Percentiles rank a stretch among this genome's conserved stretches.
These are phyloP conservation scores for Sedum album DNA, from an alignment of 164 flowering plant genomes.

Conservation along the genomic window DNA sequence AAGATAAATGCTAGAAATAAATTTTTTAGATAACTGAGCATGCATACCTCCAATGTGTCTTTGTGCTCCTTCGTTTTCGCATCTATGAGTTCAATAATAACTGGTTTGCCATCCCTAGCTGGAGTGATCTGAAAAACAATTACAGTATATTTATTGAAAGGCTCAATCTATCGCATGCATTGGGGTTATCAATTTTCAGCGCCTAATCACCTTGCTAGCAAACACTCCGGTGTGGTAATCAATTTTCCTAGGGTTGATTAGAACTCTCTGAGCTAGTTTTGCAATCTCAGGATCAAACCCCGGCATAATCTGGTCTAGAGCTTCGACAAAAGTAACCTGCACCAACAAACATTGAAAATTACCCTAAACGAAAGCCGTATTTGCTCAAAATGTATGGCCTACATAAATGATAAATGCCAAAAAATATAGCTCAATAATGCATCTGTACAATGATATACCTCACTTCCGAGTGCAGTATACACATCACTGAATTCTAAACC, in stretches of 20 bases:
- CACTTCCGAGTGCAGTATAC: slow-evolving; percentile 99
- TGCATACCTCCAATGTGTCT: slow-evolving; percentile 80
- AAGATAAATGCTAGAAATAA: background rate
- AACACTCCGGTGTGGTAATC: slow-evolving; percentile 94
- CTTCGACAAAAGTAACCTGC: slow-evolving; percentile 97
- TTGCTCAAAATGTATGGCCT: background rate
- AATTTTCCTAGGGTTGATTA: slow-evolving; percentile 88
- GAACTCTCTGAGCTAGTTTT: slow-evolving; percentile 89
- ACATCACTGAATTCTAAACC: slow-evolving; percentile 99
- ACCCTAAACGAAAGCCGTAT: background rate
- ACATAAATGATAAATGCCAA: background rate
- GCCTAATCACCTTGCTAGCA: slow-evolving; percentile 67
- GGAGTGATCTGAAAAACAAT: slow-evolving; percentile 66
- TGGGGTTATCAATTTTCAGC: slow-evolving; percentile 1
- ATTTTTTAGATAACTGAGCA: background rate
- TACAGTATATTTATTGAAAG: background rate
- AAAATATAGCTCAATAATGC: background rate
- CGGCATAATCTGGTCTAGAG: slow-evolving; percentile 97
- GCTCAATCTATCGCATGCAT: background rate
- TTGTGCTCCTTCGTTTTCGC: slow-evolving; percentile 91
- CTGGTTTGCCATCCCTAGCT: slow-evolving; percentile 98
- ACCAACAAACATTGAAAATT: slow-evolving; percentile 3
- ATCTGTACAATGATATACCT: slow-evolving; percentile 29
- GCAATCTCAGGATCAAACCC: slow-evolving; percentile 99
- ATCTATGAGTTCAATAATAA: slow-evolving; percentile 89